A percentile compares a stretch with the other conserved stretches of the same genome.
Evolutionary conservation across 2,329 filamentous ascomycete genomes (phyloP).

Genomic region (Cercospora zeina): DNA sequence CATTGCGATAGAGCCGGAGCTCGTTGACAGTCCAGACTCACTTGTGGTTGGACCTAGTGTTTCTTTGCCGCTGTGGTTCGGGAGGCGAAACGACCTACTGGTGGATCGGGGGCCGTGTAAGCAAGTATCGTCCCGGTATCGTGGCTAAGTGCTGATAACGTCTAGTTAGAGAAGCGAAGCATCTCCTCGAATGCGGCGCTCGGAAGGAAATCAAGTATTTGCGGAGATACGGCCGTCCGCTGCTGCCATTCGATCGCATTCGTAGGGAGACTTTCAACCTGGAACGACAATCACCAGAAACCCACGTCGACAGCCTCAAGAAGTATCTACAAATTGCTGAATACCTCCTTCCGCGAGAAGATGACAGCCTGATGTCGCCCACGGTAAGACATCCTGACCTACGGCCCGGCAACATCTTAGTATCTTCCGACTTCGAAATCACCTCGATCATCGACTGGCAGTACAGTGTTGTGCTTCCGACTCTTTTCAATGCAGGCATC

Average conservation of each 20-base stretch:
- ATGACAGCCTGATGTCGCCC: conserved; percentile 22
- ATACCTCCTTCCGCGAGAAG: conserved; percentile 30
- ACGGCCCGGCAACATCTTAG: conserved; percentile 41
- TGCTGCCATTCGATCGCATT: conserved; percentile 40
- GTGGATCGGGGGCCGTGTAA: conserved; percentile 41
- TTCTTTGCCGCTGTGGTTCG: conserved; percentile 37
- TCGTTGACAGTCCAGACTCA: conserved; percentile 14
- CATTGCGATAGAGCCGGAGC: conserved; percentile 25
- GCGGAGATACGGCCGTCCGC: conserved; percentile 34
- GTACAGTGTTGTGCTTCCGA: conserved; percentile 42
- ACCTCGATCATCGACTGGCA: conserved; percentile 48
- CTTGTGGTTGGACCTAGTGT: conserved; percentile 41
- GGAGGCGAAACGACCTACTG: conserved; percentile 33
- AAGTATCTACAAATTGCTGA: conserved; percentile 37
- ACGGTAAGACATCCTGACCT: conserved; percentile 32
- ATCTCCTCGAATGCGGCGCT: conserved; percentile 37
- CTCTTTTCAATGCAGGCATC: conserved; percentile 44
- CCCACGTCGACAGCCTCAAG: conserved; percentile 37
- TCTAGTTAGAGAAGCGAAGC: conserved; percentile 34
- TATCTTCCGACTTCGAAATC: conserved; percentile 34
- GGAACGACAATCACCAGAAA: conserved; percentile 34
- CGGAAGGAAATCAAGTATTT: conserved; percentile 41
- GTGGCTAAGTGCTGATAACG: not conserved
- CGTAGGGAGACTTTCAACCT: conserved; percentile 39
- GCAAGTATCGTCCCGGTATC: conserved; percentile 18